A percentile compares a stretch with the other conserved stretches of the same genome.
These are phyloP conservation scores for Fremontodendron californicum DNA, from an alignment of 345 rosid species.

Conservation along the genomic window DNA sequence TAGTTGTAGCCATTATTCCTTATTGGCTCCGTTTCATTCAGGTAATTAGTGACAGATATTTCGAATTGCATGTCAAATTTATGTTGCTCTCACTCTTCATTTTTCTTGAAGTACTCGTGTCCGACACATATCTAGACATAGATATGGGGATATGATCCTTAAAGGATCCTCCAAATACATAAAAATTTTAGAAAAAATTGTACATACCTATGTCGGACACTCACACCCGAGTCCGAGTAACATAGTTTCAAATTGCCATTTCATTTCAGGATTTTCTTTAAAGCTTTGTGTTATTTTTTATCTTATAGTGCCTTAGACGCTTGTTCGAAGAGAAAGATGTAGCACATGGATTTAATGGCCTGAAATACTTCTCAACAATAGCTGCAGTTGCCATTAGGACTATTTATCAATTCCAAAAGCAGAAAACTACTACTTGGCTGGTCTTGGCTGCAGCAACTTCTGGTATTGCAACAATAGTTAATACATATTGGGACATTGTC, in stretches of 20 bases:
- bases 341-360: constrained; percentile 36
- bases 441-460: constrained; percentile 51
- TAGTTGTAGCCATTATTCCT: constrained; percentile 56
- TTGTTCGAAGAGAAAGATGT: constrained; percentile 51
- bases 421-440: constrained; percentile 24
- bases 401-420: constrained; percentile 25
- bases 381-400: constrained; percentile 52
- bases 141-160: no score
- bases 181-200: no score
- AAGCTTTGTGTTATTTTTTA: not conserved
- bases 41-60: constrained; percentile 29
- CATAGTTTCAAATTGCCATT: no score
- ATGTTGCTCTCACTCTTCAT: no score
- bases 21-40: constrained; percentile 70
- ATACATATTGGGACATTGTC: constrained; percentile 68
- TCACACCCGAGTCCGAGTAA: no score
- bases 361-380: constrained; percentile 60
- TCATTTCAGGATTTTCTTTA: not conserved
- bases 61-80: not conserved
- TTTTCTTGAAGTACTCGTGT: no score
- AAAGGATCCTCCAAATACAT: no score
- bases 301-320: constrained; percentile 51
- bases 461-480: constrained; percentile 42
- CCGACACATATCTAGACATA: no score
- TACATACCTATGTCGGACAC: no score